Evolutionary conservation across 2,329 filamentous ascomycete genomes (phyloP).

Genomic region (Talaromyces sp.): DNA sequence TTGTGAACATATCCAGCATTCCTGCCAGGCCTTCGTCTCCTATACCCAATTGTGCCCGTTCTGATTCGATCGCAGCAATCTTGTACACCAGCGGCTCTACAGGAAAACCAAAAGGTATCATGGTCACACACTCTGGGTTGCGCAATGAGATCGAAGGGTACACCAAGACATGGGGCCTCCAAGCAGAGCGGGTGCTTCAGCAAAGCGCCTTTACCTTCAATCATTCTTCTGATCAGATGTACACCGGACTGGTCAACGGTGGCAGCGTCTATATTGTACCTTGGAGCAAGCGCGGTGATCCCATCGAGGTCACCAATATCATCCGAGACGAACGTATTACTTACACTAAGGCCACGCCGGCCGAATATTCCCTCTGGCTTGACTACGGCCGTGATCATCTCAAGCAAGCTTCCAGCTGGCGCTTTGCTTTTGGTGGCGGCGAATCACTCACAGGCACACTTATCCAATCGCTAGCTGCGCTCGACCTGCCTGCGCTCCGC

Average conservation of each 20-base stretch:
- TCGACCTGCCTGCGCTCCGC: slow-evolving; percentile 16
- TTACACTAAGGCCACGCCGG: slow-evolving; percentile 22
- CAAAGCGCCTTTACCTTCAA: slow-evolving; percentile 21
- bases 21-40: slow-evolving; percentile 23
- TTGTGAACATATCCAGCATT: background rate
- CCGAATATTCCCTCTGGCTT: slow-evolving; percentile 22
- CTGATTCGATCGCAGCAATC: slow-evolving; percentile 2
- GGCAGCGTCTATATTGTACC: slow-evolving; percentile 21
- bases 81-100: slow-evolving; percentile 31
- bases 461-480: slow-evolving; percentile 4
- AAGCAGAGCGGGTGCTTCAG: slow-evolving; percentile 18
- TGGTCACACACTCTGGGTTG: slow-evolving; percentile 25
- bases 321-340: slow-evolving; percentile 21
- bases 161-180: slow-evolving; percentile 12
- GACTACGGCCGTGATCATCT: slow-evolving; percentile 20
- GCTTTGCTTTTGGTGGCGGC: slow-evolving; percentile 9
- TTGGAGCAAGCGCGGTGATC: slow-evolving; percentile 1
- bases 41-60: background rate
- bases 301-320: slow-evolving; percentile 18
- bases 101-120: slow-evolving; percentile 36
- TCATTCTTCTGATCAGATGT: slow-evolving; percentile 18
- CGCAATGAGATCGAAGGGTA: slow-evolving; percentile 24
- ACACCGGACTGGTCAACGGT: slow-evolving; percentile 19
- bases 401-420: background rate
- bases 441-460: slow-evolving; percentile 4